These are phyloP conservation scores for Madurella fahalii DNA, from an alignment of 2,329 filamentous ascomycete genomes.

Conservation along the genomic window DNA sequence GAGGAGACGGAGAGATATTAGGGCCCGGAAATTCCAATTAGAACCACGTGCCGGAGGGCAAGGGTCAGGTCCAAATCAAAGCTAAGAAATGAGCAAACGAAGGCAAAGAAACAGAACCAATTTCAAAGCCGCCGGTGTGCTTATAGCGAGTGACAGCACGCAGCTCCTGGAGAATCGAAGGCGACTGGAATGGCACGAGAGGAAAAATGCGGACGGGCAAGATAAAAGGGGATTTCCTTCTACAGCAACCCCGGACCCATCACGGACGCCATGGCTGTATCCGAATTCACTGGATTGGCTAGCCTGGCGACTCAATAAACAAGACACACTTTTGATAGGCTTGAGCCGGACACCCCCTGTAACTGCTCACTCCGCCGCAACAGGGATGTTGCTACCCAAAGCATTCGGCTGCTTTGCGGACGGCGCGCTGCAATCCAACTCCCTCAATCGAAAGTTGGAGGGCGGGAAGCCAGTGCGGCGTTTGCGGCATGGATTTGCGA, in stretches of 20 bases:
- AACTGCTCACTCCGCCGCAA: constrained; percentile 6
- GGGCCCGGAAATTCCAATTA: constrained; percentile 10
- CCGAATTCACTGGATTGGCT: constrained; percentile 17
- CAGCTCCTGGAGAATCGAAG: constrained; percentile 10
- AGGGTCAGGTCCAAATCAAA: constrained; percentile 16
- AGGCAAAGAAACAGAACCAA: neutral
- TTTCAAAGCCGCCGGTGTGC: constrained; percentile 5
- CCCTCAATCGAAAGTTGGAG: neutral
- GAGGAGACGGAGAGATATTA: constrained; percentile 1
- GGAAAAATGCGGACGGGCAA: constrained; percentile 16
- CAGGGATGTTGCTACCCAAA: constrained; percentile 11
- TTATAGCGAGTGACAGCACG: constrained; percentile 23
- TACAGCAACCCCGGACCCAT: constrained; percentile 10
- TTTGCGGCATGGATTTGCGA: constrained; percentile 6
- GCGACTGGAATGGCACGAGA: constrained; percentile 1
- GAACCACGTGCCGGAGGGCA: neutral
- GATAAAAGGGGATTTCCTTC: constrained; percentile 15
- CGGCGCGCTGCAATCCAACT: constrained; percentile 5
- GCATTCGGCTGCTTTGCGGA: constrained; percentile 3
- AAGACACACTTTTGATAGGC: constrained; percentile 20
- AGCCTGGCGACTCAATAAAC: constrained; percentile 14
- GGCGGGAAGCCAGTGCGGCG: constrained; percentile 4
- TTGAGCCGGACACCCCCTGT: constrained; percentile 11
- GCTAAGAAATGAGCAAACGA: constrained; percentile 13
- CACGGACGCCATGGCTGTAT: constrained; percentile 17